phyloP scores from a whole-genome alignment of 768 basidiomycete genomes.

The Tulasnella calospora region DNA sequence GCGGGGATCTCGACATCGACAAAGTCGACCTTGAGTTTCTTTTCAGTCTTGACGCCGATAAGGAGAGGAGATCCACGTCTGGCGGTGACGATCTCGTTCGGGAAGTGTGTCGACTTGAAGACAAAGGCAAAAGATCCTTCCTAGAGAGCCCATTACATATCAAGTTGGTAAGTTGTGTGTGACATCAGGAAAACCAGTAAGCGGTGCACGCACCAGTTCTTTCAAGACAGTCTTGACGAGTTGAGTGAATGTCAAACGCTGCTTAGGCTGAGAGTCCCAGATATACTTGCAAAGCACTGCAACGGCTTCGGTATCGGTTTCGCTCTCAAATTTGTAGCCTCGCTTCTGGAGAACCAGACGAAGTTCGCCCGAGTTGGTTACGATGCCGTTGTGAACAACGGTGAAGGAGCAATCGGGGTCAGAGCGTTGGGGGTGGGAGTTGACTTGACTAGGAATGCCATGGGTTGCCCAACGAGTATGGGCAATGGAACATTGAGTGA shows the following conservation, averaged over 20 bases:
- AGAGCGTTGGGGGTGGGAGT: conserved; percentile 93
- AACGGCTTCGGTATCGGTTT: conserved; percentile 97
- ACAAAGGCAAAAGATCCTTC: conserved; percentile 99
- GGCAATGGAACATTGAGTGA: conserved; percentile 92
- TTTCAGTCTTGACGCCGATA: conserved; percentile 98
- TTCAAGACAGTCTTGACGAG: conserved; percentile 93
- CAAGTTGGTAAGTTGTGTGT: neutral
- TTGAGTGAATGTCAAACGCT: conserved; percentile 80
- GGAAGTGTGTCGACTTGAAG: conserved; percentile 95
- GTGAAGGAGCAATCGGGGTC: conserved; percentile 79
- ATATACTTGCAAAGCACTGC: conserved; percentile 95
- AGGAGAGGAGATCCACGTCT: conserved; percentile 95
- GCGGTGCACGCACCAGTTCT: conserved; percentile 54
- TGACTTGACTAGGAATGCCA: conserved; percentile 76
- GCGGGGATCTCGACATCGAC: conserved; percentile 95
- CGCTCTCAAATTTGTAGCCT: conserved; percentile 88
- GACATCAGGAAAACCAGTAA: neutral
- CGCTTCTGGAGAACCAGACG: conserved; percentile 90
- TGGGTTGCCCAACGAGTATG: conserved; percentile 99
- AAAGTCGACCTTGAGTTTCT: conserved; percentile 99
- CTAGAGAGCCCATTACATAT: conserved; percentile 29
- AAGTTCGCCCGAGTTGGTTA: conserved; percentile 88
- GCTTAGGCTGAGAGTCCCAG: conserved; percentile 86
- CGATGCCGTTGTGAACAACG: conserved; percentile 97
- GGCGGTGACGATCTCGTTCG: conserved; percentile 91